Evolutionary conservation across 2,329 filamentous ascomycete genomes (phyloP).

Genomic region (Paraphaeosphaeria minitans): DNA sequence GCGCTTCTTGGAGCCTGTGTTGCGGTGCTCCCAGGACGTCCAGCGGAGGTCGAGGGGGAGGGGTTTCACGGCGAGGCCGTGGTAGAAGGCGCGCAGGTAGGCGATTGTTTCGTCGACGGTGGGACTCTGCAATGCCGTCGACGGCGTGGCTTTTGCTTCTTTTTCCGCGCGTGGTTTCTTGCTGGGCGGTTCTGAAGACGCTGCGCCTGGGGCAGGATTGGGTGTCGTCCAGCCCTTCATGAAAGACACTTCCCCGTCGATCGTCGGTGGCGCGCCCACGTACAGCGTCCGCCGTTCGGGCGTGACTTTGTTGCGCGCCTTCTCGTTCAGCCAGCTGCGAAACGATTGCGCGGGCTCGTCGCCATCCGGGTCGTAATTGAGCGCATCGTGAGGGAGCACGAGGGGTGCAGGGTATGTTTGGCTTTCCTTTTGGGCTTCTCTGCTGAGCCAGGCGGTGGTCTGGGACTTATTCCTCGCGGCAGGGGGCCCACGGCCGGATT

Average conservation of each 20-base stretch:
- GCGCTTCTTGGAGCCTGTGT: constrained; percentile 14
- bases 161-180: neutral
- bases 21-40: constrained; percentile 51
- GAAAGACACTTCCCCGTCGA: constrained; percentile 44
- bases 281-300: constrained; percentile 58
- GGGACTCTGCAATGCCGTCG: constrained; percentile 9
- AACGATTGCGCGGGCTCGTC: constrained; percentile 57
- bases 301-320: constrained; percentile 56
- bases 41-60: constrained; percentile 53
- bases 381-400: constrained; percentile 64
- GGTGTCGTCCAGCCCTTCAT: constrained; percentile 54
- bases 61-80: constrained; percentile 57
- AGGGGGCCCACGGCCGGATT: constrained; percentile 13
- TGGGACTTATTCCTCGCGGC: constrained; percentile 4
- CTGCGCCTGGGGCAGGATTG: neutral
- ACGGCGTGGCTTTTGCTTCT: neutral
- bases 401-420: constrained; percentile 62
- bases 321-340: constrained; percentile 55
- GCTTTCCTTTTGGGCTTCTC: constrained; percentile 5
- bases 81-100: constrained; percentile 59
- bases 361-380: constrained; percentile 58
- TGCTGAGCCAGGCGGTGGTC: neutral
- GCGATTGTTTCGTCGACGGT: constrained; percentile 42
- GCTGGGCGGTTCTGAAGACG: neutral
- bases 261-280: constrained; percentile 54